Evolutionary conservation across 805 yeast species (phyloP).

Genomic region (Pichia kluyveri): DNA sequence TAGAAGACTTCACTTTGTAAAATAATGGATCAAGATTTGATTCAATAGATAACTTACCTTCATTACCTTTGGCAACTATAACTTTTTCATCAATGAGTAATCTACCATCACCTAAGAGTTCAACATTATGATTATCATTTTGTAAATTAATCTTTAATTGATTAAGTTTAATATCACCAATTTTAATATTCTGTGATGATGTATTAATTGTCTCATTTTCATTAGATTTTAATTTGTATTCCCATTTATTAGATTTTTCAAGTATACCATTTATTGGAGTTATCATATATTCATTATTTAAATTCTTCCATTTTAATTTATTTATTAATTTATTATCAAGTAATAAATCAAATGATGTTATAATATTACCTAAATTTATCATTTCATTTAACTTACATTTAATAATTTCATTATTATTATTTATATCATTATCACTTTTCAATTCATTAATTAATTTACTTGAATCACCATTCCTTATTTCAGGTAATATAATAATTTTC

Average conservation of each 20-base stretch:
- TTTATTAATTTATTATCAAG: constrained; percentile 56
- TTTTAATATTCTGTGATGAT: constrained; percentile 16
- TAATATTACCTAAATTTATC: constrained; percentile 44
- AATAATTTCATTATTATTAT: constrained; percentile 20
- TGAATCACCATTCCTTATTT: constrained; percentile 10
- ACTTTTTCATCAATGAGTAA: constrained; percentile 74
- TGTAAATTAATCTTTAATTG: constrained; percentile 62
- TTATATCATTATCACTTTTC: neutral
- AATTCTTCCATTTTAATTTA: constrained; percentile 72
- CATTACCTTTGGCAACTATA: constrained; percentile 66
- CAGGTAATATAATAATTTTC: constrained; percentile 44
- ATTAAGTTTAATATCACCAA: constrained; percentile 82
- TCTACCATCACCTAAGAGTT: constrained; percentile 88
- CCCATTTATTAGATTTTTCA: constrained; percentile 10
- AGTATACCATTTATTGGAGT: constrained; percentile 75
- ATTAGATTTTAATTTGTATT: constrained; percentile 5
- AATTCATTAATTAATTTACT: constrained; percentile 13
- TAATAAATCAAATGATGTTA: constrained; percentile 48
- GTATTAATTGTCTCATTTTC: neutral
- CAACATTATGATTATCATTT: constrained; percentile 59
- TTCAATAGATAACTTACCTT: constrained; percentile 79
- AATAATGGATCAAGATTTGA: constrained; percentile 54
- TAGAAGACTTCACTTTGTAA: constrained; percentile 65
- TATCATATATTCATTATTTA: constrained; percentile 71
- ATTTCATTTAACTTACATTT: constrained; percentile 30